These are phyloP conservation scores for Coemansia sp. DNA, from an alignment of 192 early-diverging fungal species.

Conservation along the genomic window DNA sequence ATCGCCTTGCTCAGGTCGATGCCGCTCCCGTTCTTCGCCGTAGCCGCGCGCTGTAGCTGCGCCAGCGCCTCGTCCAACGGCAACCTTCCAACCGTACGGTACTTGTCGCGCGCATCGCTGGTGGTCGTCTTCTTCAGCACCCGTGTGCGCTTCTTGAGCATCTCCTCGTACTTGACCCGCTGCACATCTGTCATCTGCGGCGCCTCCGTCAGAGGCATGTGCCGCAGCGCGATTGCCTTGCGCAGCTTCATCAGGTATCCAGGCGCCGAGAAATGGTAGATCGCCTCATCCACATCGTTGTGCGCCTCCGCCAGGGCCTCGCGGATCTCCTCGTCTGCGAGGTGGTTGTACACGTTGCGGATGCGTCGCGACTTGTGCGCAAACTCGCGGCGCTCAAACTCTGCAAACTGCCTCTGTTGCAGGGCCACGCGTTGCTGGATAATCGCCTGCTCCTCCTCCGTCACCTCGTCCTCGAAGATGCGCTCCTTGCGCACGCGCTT, in stretches of 20 bases:
- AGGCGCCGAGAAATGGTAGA: conserved; percentile 76
- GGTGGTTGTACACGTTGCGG: conserved; percentile 71
- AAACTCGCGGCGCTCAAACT: conserved; percentile 80
- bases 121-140: conserved; percentile 80
- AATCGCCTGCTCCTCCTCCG: conserved; percentile 84
- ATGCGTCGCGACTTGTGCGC: conserved; percentile 78
- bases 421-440: conserved; percentile 89
- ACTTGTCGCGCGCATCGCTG: conserved; percentile 67
- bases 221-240: conserved; percentile 66
- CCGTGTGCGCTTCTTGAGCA: conserved; percentile 78
- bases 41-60: conserved; percentile 66
- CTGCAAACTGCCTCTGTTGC: conserved; percentile 88
- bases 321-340: conserved; percentile 82
- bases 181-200: conserved; percentile 79
- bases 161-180: conserved; percentile 81
- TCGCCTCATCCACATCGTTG: conserved; percentile 89
- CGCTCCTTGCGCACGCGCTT: conserved; percentile 79
- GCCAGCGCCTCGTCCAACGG: conserved; percentile 87
- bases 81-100: conserved; percentile 74
- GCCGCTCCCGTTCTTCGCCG: conserved; percentile 56
- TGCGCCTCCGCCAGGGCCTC: conserved; percentile 75
- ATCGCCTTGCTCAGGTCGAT: conserved; percentile 82
- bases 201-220: conserved; percentile 55
- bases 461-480: conserved; percentile 88
- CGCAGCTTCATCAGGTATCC: conserved; percentile 73